These are phyloP conservation scores for Bolboschoenus planiculmis DNA, from an alignment of 176 grass and related monocot genomes.

Conservation along the genomic window DNA sequence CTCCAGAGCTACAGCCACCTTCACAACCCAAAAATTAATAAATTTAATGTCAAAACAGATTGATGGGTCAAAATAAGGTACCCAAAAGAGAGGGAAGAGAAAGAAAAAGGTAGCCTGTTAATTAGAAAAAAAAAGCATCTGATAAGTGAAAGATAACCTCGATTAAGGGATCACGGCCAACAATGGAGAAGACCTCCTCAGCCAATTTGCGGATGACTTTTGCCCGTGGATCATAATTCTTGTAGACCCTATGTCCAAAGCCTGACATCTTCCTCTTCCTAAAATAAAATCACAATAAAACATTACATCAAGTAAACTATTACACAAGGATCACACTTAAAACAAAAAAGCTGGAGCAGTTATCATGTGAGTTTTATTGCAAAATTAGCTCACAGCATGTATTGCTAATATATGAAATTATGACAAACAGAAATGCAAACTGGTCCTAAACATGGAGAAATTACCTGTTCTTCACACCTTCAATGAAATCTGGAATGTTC, in stretches of 20 bases:
- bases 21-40: constrained; percentile 8
- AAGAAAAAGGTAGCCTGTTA: background rate
- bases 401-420: background rate
- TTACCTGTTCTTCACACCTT: constrained; percentile 96
- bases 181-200: constrained; percentile 95
- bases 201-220: constrained; percentile 92
- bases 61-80: background rate
- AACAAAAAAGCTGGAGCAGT: background rate
- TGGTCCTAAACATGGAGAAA: background rate
- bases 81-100: background rate
- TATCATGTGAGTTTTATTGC: background rate
- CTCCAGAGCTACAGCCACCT: constrained; percentile 92
- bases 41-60: background rate
- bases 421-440: background rate
- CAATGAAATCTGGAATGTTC: constrained; percentile 91
- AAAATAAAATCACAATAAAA: background rate
- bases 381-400: background rate
- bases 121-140: background rate
- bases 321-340: background rate
- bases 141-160: constrained; percentile 49
- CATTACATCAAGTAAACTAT: background rate
- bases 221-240: constrained; percentile 96
- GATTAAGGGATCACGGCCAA: constrained; percentile 87
- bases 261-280: constrained; percentile 97
- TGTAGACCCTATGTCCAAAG: constrained; percentile 94